Base-by-base conservation (phyloP, 2,329 filamentous ascomycete genomes). In the Colletotrichum tamarilloi region DNA sequence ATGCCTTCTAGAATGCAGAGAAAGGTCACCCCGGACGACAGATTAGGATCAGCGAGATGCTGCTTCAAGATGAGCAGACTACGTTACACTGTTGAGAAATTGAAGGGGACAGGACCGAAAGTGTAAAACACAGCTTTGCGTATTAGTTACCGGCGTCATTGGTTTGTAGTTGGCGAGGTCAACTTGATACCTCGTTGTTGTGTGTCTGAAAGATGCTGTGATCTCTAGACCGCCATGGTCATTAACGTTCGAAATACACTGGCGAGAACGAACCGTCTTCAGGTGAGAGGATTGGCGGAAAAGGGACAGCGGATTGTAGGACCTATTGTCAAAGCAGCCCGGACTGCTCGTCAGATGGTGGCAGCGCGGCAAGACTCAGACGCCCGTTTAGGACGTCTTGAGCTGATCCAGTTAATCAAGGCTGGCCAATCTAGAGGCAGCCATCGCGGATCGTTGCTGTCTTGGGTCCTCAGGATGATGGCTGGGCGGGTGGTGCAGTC, bases 371-470 rank as follows among this genome's bases (percentile, higher is more conserved):
- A 49, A 32, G 59, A 55, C 53, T 22, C 28, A 42, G 32, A 32
- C 26, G 53, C 11, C 19, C 60, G 24, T 70, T 65, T 35, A 32
- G 67, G 35, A 60, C 55, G 42, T 49, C n/a, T 46, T 73, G 70
- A 59, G 22, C 46, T 64, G 70, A 73, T 73, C 66, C 67, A 73
- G 12, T 73, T 60, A 70, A 70, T 65, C 70, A 73, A 70, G 70
- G 67, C 70, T 73, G 70, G 66, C 70, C 66, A 70, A 69, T 69
- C 65, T 62, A 30, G 65, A 63, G 42, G 69, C 69, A 58, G 53
- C 42, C 53, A 42, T 46, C 38, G 70, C 67, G 60, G 66, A 73
- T 73, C 66, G 24, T 73, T 73, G 53, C 70, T 38, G n/a, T 38
- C 19, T 60, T 35, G 55, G 55, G 67, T 60, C 16, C 32, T 53